Conservation (phyloP, 192 early-diverging fungal genomes). For the Dissophora globulifera region DNA sequence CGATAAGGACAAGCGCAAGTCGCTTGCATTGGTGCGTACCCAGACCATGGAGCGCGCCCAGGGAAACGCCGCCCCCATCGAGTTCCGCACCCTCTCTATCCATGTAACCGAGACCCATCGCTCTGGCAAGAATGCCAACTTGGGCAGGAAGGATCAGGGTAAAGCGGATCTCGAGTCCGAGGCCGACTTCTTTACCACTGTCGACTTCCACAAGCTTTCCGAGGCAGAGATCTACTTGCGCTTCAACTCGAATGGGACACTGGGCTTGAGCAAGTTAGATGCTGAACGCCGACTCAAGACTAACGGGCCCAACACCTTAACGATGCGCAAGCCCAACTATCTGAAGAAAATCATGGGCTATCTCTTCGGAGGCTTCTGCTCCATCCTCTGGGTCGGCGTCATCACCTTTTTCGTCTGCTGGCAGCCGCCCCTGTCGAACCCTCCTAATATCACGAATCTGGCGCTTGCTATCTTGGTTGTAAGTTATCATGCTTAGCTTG, state of each 20-base stretch:
- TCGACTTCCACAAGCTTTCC: slow-evolving; percentile 55
- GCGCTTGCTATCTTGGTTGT: slow-evolving; percentile 67
- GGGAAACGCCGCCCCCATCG: slow-evolving; percentile 48
- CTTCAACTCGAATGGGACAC: slow-evolving; percentile 41
- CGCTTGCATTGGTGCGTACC: slow-evolving; percentile 22
- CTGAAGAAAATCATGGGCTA: slow-evolving; percentile 57
- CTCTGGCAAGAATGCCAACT: slow-evolving; percentile 14
- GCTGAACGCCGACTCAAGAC: slow-evolving; percentile 37
- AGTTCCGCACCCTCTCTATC: slow-evolving; percentile 58
- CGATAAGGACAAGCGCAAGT: slow-evolving; percentile 23
- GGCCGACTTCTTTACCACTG: slow-evolving; percentile 48
- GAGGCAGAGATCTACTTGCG: slow-evolving; percentile 47
- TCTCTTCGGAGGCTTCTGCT: slow-evolving; percentile 78
- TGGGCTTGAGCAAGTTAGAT: slow-evolving; percentile 40
- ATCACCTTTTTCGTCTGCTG: slow-evolving; percentile 75
- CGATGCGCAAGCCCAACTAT: slow-evolving; percentile 50
- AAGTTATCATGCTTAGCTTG: background rate
- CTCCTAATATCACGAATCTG: slow-evolving; percentile 66
- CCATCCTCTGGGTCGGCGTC: slow-evolving; percentile 73
- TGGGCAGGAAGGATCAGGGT: slow-evolving; percentile 3
- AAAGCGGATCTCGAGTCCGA: slow-evolving; percentile 8
- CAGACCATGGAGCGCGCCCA: slow-evolving; percentile 42
- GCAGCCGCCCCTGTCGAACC: slow-evolving; percentile 61
- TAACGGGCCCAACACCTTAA: slow-evolving; percentile 57
- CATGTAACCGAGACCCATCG: slow-evolving; percentile 51